Conservation (phyloP, 106 monocot genomes). For the Posidonia australis region DNA sequence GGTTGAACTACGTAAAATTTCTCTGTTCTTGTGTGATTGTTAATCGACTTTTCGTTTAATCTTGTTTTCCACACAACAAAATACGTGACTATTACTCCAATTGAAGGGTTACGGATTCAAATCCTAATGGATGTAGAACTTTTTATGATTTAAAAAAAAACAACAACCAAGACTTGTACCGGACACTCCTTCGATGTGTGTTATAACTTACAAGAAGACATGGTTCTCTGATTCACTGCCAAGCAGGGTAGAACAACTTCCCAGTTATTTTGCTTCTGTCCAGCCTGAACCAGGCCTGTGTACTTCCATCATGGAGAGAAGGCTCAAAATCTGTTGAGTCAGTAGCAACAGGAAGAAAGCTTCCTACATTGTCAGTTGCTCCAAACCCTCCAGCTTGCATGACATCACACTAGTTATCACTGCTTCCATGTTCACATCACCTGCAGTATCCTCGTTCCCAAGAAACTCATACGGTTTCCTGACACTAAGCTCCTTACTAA, state of each 20-base stretch:
- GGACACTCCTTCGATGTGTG: too few species aligned
- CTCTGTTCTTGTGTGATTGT: too few species aligned
- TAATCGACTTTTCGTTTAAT: too few species aligned
- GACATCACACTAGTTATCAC: slow-evolving; percentile 28
- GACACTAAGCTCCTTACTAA: too few species aligned
- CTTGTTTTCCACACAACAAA: too few species aligned
- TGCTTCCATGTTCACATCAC: slow-evolving; percentile 9
- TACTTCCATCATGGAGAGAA: slow-evolving; percentile 33
- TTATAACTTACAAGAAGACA: too few species aligned
- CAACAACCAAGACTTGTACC: too few species aligned
- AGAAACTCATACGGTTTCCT: background rate
- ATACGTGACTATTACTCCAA: too few species aligned
- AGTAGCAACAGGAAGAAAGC: slow-evolving; percentile 42
- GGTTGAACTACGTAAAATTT: too few species aligned
- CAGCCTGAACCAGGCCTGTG: slow-evolving; percentile 50
- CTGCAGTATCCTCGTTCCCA: slow-evolving; percentile 3
- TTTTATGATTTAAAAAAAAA: too few species aligned
- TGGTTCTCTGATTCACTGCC: background rate
- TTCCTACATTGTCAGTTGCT: slow-evolving; percentile 50
- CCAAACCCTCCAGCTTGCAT: slow-evolving; percentile 49
- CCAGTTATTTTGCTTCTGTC: slow-evolving; percentile 11
- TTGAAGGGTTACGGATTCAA: too few species aligned
- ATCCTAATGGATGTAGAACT: too few species aligned
- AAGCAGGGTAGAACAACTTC: background rate
- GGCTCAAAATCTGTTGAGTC: slow-evolving; percentile 79